Evolutionary conservation across 305 asterid species (phyloP).

Genomic region (Fraxinus platypoda): DNA sequence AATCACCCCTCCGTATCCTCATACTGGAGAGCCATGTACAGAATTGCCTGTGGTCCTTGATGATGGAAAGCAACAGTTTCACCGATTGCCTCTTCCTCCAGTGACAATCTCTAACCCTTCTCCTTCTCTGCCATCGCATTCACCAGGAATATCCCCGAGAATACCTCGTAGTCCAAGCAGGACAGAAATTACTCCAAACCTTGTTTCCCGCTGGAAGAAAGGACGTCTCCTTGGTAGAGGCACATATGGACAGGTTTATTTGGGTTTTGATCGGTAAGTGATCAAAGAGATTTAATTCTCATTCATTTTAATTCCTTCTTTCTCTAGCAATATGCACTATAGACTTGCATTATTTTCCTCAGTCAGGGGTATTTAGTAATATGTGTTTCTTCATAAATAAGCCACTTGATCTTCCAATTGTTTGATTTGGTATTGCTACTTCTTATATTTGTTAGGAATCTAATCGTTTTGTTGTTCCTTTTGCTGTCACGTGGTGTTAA

Average conservation of each 20-base stretch:
- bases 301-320: conserved; percentile 20
- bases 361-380: background rate
- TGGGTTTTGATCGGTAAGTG: conserved; percentile 61
- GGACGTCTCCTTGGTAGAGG: conserved; percentile 74
- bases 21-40: conserved; percentile 22
- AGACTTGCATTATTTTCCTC: background rate
- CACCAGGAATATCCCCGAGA: conserved; percentile 40
- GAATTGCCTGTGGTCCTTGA: conserved; percentile 33
- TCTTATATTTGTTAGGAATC: conserved; percentile 8
- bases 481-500: background rate
- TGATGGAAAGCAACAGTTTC: conserved; percentile 43
- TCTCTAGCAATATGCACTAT: conserved; percentile 10
- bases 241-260: conserved; percentile 72
- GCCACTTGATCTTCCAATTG: background rate
- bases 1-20: conserved; percentile 68
- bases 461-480: conserved; percentile 7
- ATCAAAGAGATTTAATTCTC: background rate
- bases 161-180: conserved; percentile 46
- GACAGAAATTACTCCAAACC: conserved; percentile 36
- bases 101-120: conserved; percentile 27
- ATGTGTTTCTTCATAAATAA: background rate
- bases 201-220: conserved; percentile 57
- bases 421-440: background rate
- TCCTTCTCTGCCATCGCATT: conserved; percentile 32
- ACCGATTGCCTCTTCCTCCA: conserved; percentile 63